Conservation (phyloP, 768 basidiomycete species). For the Podaxis rugospora region DNA sequence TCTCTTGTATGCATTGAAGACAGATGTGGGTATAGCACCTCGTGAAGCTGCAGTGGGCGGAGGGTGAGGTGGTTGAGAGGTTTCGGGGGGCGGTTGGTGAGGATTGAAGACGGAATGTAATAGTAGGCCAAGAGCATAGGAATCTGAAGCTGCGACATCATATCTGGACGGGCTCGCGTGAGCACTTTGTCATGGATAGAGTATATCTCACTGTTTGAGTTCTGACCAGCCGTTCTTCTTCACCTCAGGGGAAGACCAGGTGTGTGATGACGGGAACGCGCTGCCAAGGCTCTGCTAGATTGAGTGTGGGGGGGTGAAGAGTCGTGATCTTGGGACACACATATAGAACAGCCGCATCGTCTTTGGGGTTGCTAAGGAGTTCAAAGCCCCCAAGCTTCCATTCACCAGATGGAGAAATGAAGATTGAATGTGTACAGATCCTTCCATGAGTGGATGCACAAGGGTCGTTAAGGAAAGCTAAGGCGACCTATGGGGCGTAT, state of each 20-base stretch:
- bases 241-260: slow-evolving; percentile 79
- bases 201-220: slow-evolving; percentile 66
- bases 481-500: slow-evolving; percentile 57
- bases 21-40: slow-evolving; percentile 65
- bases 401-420: slow-evolving; percentile 90
- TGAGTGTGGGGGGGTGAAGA: not conserved
- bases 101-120: slow-evolving; percentile 89
- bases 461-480: slow-evolving; percentile 86
- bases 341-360: slow-evolving; percentile 75
- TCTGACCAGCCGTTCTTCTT: slow-evolving; percentile 81
- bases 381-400: slow-evolving; percentile 98
- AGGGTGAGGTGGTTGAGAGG: slow-evolving; percentile 67
- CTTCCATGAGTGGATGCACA: slow-evolving; percentile 82
- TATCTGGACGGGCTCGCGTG: slow-evolving; percentile 25
- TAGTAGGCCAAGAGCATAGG: slow-evolving; percentile 85
- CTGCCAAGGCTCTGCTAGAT: slow-evolving; percentile 59
- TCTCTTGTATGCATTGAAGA: slow-evolving; percentile 83
- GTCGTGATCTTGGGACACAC: slow-evolving; percentile 39
- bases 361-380: slow-evolving; percentile 76
- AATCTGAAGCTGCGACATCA: slow-evolving; percentile 66
- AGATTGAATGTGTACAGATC: slow-evolving; percentile 69
- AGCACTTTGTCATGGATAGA: not conserved
- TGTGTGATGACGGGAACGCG: slow-evolving; percentile 53
- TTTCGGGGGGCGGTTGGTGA: slow-evolving; percentile 62
- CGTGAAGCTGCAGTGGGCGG: slow-evolving; percentile 73